Percentiles rank a stretch among this genome's conserved stretches.
phyloP scores from a whole-genome alignment of 2,329 filamentous ascomycete species.

The Aspergillus glaucus region DNA sequence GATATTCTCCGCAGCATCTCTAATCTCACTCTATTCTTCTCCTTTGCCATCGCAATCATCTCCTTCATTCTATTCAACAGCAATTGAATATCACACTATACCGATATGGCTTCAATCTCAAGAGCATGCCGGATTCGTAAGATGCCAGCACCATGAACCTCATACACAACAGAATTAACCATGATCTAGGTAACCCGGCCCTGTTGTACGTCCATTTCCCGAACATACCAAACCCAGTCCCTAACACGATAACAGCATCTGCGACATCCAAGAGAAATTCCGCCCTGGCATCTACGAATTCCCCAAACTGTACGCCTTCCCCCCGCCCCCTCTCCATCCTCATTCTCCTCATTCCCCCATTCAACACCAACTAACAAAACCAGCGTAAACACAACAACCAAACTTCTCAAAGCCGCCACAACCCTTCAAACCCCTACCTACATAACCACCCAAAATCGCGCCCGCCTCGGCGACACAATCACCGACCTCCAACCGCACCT shows the following conservation, averaged over 20 bases:
- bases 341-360: neutral
- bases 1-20: neutral
- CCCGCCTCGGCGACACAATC: conserved; percentile 74
- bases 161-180: neutral
- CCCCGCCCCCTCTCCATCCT: neutral
- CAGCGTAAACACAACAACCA: conserved; percentile 60
- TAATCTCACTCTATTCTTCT: neutral
- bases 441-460: conserved; percentile 76
- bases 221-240: conserved; percentile 1
- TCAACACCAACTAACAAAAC: neutral
- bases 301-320: conserved; percentile 60
- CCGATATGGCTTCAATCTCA: conserved; percentile 14
- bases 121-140: conserved; percentile 23
- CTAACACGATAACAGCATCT: conserved; percentile 56
- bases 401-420: conserved; percentile 57
- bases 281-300: conserved; percentile 76
- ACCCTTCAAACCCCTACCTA: conserved; percentile 63
- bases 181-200: conserved; percentile 38
- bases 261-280: conserved; percentile 94
- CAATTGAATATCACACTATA: neutral
- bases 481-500: conserved; percentile 58
- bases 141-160: conserved; percentile 1
- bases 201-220: conserved; percentile 35
- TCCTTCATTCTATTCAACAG: neutral
- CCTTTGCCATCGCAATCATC: neutral